Percentiles rank a stretch among this genome's conserved stretches.
These are phyloP conservation scores for Diaporthe citrichinensis DNA, from an alignment of 2,329 filamentous ascomycete genomes.

Conservation along the genomic window DNA sequence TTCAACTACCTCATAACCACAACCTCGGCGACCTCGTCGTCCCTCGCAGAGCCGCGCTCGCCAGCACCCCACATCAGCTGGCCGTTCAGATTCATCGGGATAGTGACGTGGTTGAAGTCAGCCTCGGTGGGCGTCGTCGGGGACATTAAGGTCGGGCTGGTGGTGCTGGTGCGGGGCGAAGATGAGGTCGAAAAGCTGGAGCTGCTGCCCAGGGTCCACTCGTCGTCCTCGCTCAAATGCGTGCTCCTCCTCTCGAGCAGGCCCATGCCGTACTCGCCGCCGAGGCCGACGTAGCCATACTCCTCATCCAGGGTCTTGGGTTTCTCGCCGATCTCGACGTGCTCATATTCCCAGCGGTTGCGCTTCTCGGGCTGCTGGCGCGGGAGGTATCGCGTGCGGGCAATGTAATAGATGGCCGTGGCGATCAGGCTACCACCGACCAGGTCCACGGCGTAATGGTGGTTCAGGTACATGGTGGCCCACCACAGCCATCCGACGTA, in stretches of 20 bases:
- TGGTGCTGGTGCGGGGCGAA: conserved; percentile 55
- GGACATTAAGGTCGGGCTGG: conserved; percentile 65
- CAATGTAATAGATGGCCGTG: conserved; percentile 84
- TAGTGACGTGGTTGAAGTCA: conserved; percentile 48
- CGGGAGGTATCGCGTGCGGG: conserved; percentile 85
- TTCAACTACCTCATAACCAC: conserved; percentile 56
- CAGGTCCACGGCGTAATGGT: conserved; percentile 96
- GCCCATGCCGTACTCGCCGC: conserved; percentile 61
- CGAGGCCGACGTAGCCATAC: conserved; percentile 59
- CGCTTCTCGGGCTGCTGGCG: conserved; percentile 86
- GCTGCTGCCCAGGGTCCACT: conserved; percentile 90
- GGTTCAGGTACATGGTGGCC: conserved; percentile 98
- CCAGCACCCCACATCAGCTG: conserved; percentile 54
- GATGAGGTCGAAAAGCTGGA: conserved; percentile 72
- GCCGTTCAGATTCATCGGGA: conserved; percentile 39
- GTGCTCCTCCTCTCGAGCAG: conserved; percentile 58
- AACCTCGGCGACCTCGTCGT: conserved; percentile 63
- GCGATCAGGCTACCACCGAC: conserved; percentile 87
- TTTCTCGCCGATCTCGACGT: conserved; percentile 84
- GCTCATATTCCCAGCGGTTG: conserved; percentile 96
- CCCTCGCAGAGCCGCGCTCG: conserved; percentile 50
- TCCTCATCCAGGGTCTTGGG: conserved; percentile 59
- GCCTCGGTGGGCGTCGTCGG: conserved; percentile 62
- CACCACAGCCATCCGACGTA: conserved; percentile 98
- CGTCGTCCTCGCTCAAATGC: conserved; percentile 76